Base-by-base conservation (phyloP, 345 rosid genomes). In the Nasturtium officinale region DNA sequence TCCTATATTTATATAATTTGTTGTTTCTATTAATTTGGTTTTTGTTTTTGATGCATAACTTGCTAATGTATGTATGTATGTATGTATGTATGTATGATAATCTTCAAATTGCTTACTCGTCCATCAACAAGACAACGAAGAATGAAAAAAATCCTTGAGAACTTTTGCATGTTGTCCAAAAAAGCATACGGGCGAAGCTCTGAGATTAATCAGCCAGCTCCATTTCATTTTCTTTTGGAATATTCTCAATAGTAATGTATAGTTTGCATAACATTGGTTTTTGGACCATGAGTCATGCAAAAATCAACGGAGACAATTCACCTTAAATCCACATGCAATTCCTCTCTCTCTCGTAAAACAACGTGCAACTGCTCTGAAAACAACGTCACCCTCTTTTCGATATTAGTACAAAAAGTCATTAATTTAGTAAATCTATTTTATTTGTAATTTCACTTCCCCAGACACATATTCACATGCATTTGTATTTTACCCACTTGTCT, bases 271-370 rank as follows among this genome's bases (percentile, higher is more conserved):
- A 0, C 5, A 32, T 51, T 52, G 18, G 46, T 9, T 15, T 1
- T 13, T n/a, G 38, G 7, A 46, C 12, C 57, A 32, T 20, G 11
- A 29, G 61, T 50, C 30, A 53, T 20, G 70, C 6, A 6, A 64
- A 73, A 54, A 23, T 28, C 11, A 52, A 30, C 4, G 50, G 57
- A 61, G 69, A 68, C 75, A 76, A 18, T 54, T 69, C 48, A 69
- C 65, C 75, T 33, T 62, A 69, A 68, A 61, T 18, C 20, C 79
- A 76, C 79, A 76, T 76, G 79, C 75, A 63, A 54, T 46, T 43
- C 60, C 59, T 69, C 43, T 62, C 46, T 69, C 30, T 51, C 65
- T 68, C 35, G 2, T 26, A 25, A 61, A 26, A 33, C 65, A 60
- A 76, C 75, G 79, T 69, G 74, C 69, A 54, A 11, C 56, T 76